A percentile compares a stretch with the other conserved stretches of the same genome.
phyloP scores from a whole-genome alignment of 2,329 filamentous ascomycete genomes.

The Bipolaris cookei region DNA sequence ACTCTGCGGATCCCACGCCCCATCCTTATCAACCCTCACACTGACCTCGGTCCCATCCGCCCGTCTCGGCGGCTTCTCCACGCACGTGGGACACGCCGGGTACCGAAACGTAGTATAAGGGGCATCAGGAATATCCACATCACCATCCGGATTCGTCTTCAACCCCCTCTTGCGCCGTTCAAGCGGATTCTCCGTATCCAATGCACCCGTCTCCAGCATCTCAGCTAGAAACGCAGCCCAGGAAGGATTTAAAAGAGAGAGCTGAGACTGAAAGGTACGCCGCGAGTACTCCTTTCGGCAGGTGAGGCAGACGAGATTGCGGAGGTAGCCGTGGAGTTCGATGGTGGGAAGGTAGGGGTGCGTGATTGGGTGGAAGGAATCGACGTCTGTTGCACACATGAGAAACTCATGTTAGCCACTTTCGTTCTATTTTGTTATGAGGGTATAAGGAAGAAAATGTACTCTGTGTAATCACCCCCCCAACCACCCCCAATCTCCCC shows the following conservation, averaged over 20 bases:
- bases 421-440: too few species aligned
- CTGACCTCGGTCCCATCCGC: conserved; percentile 56
- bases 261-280: conserved; percentile 73
- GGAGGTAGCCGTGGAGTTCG: conserved; percentile 90
- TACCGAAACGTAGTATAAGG: conserved; percentile 91
- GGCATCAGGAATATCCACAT: conserved; percentile 86
- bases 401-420: too few species aligned
- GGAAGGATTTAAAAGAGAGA: conserved; percentile 80
- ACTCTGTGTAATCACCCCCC: conserved; percentile 85
- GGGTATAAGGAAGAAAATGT: conserved; percentile 15
- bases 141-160: conserved; percentile 90
- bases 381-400: conserved; percentile 66
- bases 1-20: conserved; percentile 67
- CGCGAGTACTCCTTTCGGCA: conserved; percentile 76
- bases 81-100: conserved; percentile 83
- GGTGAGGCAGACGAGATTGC: conserved; percentile 78
- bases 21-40: conserved; percentile 77
- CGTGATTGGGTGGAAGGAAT: conserved; percentile 84
- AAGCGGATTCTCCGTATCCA: conserved; percentile 76
- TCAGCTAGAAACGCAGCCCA: conserved; percentile 80
- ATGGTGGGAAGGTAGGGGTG: conserved; percentile 77
- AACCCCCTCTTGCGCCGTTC: conserved; percentile 72
- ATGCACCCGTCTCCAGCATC: conserved; percentile 74
- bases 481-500: conserved; percentile 73
- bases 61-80: conserved; percentile 67